These are phyloP conservation scores for Ophiostoma himal-ulmi DNA, from an alignment of 2,329 filamentous ascomycete genomes.

Conservation along the genomic window DNA sequence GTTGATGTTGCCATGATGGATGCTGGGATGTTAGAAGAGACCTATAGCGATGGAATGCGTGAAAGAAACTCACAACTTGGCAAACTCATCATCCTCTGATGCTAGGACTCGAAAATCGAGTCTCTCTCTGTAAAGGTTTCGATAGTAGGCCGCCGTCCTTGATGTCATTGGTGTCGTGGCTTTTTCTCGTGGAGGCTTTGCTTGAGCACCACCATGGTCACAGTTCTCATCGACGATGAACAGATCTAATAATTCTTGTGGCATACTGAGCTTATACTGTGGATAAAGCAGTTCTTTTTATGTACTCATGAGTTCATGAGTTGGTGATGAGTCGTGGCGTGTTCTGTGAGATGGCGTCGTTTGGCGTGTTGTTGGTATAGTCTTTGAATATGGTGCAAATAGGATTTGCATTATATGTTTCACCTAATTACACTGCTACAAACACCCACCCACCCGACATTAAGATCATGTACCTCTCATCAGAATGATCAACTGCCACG, in stretches of 20 bases:
- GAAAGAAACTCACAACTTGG: constrained; percentile 31
- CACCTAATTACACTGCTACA: background rate
- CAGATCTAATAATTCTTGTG: background rate
- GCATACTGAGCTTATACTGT: background rate
- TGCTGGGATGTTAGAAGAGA: constrained; percentile 27
- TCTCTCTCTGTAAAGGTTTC: constrained; percentile 38
- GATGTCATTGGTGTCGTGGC: background rate
- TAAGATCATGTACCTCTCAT: background rate
- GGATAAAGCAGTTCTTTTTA: background rate
- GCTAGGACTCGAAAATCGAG: constrained; percentile 43
- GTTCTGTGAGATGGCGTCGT: background rate
- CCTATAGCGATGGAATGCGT: no score
- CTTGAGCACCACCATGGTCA: background rate
- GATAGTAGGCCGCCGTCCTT: constrained; percentile 28
- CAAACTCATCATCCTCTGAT: constrained; percentile 39
- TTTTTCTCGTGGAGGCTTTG: background rate
- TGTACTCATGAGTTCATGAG: background rate
- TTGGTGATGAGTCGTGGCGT: background rate
- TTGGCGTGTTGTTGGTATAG: background rate
- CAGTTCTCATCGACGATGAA: background rate
- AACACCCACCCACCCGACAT: background rate
- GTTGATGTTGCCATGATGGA: constrained; percentile 55
- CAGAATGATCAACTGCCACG: background rate
- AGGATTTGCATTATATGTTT: background rate
- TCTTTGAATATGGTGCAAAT: background rate